phyloP scores from a whole-genome alignment of 108 stramenopile species.

The Cylindrotheca fusiformis region DNA sequence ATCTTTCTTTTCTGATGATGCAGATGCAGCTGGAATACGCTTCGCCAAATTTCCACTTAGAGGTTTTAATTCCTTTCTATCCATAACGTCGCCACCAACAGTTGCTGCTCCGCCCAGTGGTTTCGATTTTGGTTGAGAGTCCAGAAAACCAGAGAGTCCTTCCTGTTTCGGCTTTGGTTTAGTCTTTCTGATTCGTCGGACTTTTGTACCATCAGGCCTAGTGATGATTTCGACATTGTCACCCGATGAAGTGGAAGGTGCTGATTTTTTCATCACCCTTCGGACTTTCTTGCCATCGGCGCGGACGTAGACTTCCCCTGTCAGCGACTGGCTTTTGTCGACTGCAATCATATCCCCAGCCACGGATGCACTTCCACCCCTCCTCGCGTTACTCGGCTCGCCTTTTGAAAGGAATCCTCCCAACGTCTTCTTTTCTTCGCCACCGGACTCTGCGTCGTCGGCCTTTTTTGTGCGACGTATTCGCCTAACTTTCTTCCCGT shows the following conservation, averaged over 20 bases:
- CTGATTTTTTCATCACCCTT: conserved; percentile 23
- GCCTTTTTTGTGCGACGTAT: conserved; percentile 21
- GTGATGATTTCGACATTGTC: conserved; percentile 46
- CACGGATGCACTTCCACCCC: conserved; percentile 36
- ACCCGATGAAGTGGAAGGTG: neutral
- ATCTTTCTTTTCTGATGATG: conserved; percentile 14
- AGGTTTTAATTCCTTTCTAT: neutral
- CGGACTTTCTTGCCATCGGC: conserved; percentile 53
- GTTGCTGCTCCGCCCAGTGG: conserved; percentile 26
- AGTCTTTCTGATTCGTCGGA: conserved; percentile 35
- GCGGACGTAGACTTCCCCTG: conserved; percentile 52
- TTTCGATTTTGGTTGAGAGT: conserved; percentile 22
- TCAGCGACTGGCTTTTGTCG: conserved; percentile 25
- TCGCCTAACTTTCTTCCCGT: conserved; percentile 45
- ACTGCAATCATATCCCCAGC: conserved; percentile 42
- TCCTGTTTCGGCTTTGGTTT: conserved; percentile 19
- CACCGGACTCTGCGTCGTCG: neutral
- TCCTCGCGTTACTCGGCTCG: conserved; percentile 7
- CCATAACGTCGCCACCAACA: conserved; percentile 17
- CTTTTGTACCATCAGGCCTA: conserved; percentile 48
- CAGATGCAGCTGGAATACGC: neutral
- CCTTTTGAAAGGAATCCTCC: conserved; percentile 18
- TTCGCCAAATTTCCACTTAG: neutral
- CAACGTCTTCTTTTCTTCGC: conserved; percentile 20
- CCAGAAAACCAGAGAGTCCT: conserved; percentile 20